These are phyloP conservation scores for Hydnomerulius pinastri DNA, from an alignment of 768 basidiomycete genomes.

Conservation along the genomic window DNA sequence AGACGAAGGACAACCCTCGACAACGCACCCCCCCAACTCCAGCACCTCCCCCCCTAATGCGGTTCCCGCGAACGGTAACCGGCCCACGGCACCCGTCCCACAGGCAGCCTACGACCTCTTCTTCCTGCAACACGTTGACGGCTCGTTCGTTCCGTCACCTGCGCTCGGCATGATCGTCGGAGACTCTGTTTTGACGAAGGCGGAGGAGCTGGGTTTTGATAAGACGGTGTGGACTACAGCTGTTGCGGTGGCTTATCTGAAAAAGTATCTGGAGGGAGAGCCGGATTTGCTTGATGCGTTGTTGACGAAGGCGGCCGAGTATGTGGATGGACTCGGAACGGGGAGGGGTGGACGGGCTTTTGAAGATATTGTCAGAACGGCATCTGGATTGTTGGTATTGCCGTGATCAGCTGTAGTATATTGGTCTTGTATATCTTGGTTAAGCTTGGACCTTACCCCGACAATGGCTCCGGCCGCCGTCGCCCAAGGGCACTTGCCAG, in stretches of 20 bases:
- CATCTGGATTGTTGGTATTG: slow-evolving; percentile 5
- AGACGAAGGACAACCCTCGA: slow-evolving; percentile 3
- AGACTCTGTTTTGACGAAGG: slow-evolving; percentile 31
- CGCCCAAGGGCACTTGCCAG: no score
- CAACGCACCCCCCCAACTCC: neutral
- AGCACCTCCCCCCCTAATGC: slow-evolving; percentile 10
- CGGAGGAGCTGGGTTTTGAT: slow-evolving; percentile 32
- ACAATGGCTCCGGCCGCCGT: no score
- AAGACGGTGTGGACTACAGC: slow-evolving; percentile 49
- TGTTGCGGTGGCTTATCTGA: slow-evolving; percentile 48
- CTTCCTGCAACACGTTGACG: slow-evolving; percentile 44
- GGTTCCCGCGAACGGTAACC: slow-evolving; percentile 1
- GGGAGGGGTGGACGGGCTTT: slow-evolving; percentile 5
- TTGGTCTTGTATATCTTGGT: no score
- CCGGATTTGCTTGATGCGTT: slow-evolving; percentile 46
- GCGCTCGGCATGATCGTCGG: slow-evolving; percentile 41
- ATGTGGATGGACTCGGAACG: slow-evolving; percentile 25
- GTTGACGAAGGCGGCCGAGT: slow-evolving; percentile 43
- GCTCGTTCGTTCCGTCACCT: slow-evolving; percentile 44
- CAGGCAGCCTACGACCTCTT: slow-evolving; percentile 39
- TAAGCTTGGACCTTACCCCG: no score
- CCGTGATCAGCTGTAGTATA: neutral
- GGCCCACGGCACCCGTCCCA: slow-evolving; percentile 18
- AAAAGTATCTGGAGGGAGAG: slow-evolving; percentile 33
- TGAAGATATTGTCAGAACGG: slow-evolving; percentile 22